Percentiles rank a stretch among this genome's conserved stretches.
These are phyloP conservation scores for Aechmea fasciata DNA, from an alignment of 176 grass and related monocot species.

Conservation along the genomic window DNA sequence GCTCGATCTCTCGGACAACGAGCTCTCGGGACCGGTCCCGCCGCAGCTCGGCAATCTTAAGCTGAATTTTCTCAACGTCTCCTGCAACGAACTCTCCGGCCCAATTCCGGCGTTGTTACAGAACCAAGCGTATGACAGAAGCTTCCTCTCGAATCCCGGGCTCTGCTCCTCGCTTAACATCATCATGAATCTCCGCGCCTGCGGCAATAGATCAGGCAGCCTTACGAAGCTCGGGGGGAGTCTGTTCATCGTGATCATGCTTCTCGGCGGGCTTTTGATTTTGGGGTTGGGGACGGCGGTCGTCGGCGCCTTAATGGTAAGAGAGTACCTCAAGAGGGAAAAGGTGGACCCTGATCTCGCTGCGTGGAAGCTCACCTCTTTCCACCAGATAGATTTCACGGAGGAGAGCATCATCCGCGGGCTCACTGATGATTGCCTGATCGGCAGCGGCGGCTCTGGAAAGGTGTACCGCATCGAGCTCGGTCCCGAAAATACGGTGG, in stretches of 20 bases:
- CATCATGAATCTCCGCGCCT: no score
- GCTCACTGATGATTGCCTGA: conserved; percentile 12
- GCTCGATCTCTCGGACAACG: conserved; percentile 28
- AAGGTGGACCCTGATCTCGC: not conserved
- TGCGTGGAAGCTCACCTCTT: conserved; percentile 12
- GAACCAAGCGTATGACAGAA: not conserved
- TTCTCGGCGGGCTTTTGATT: conserved; percentile 8
- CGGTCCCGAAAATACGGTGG: not conserved
- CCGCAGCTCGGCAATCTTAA: not conserved
- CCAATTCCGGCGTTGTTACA: conserved; percentile 19
- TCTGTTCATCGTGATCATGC: conserved; percentile 13
- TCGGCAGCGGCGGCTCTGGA: conserved; percentile 26
- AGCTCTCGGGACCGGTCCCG: conserved; percentile 21
- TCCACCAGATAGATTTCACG: conserved; percentile 13
- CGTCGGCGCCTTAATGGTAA: not conserved
- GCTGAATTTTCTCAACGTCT: conserved; percentile 18
- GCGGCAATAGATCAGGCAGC: not conserved
- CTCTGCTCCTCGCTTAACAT: conserved; percentile 28
- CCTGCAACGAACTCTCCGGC: conserved; percentile 25
- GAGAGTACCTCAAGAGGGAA: not conserved
- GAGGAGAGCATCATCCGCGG: not conserved
- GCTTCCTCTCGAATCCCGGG: conserved; percentile 26
- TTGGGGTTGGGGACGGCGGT: not conserved
- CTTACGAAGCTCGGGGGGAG: not conserved
- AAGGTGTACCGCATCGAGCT: conserved; percentile 34